A percentile compares a stretch with the other conserved stretches of the same genome.
phyloP scores from a whole-genome alignment of 305 asterid species.

The Lippia alba region DNA sequence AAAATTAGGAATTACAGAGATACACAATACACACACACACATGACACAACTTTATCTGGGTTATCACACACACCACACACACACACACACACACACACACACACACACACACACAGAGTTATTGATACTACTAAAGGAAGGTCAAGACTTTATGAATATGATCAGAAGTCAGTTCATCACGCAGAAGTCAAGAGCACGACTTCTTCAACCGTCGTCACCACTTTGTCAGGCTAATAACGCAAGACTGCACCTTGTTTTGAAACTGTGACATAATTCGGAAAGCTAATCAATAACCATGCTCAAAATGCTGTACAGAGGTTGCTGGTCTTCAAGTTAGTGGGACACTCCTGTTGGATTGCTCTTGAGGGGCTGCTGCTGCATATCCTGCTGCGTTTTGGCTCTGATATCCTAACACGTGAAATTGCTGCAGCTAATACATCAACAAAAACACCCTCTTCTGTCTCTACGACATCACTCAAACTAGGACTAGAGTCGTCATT shows the following conservation, averaged over 20 bases:
- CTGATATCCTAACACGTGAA: slow-evolving; percentile 80
- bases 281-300: slow-evolving; percentile 15
- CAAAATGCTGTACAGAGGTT: slow-evolving; percentile 93
- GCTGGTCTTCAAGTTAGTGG: slow-evolving; percentile 76
- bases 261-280: slow-evolving; percentile 34
- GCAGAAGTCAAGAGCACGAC: slow-evolving; percentile 7
- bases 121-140: neutral
- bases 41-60: neutral
- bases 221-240: slow-evolving; percentile 34
- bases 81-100: slow-evolving; percentile 19
- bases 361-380: slow-evolving; percentile 80
- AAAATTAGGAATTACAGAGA: neutral
- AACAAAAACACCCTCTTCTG: slow-evolving; percentile 60
- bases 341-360: slow-evolving; percentile 56
- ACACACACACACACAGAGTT: slow-evolving; percentile 22
- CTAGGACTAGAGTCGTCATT: slow-evolving; percentile 60
- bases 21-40: slow-evolving; percentile 20
- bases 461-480: slow-evolving; percentile 42
- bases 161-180: slow-evolving; percentile 28
- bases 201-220: slow-evolving; percentile 26
- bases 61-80: slow-evolving; percentile 21
- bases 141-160: slow-evolving; percentile 34
- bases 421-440: slow-evolving; percentile 80
- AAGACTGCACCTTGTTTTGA: slow-evolving; percentile 18
- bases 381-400: slow-evolving; percentile 83